Evolutionary conservation across 139 green algal species (phyloP).

Genomic region (Trebouxia sp.): DNA sequence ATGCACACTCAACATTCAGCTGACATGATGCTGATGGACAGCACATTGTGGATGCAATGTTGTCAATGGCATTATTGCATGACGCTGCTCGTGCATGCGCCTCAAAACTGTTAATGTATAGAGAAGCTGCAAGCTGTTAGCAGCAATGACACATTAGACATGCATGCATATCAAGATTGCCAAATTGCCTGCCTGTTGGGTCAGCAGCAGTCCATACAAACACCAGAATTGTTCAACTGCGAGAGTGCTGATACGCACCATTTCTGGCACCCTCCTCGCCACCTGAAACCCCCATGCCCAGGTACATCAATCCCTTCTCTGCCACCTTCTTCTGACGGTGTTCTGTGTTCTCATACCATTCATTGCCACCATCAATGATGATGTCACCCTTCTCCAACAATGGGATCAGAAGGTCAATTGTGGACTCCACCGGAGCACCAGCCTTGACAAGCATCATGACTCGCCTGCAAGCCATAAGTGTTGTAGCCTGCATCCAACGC

Average conservation of each 20-base stretch:
- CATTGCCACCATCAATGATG: conserved; percentile 98
- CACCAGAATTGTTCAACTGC: too few relatives aligned
- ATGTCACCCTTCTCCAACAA: conserved; percentile 94
- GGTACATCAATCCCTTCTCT: conserved; percentile 88
- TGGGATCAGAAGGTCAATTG: conserved; percentile 84
- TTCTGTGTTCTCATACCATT: conserved; percentile 99
- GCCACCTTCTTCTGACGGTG: conserved; percentile 70
- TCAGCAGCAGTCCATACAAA: too few relatives aligned
- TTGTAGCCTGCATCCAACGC: too few relatives aligned
- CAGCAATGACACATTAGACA: too few relatives aligned
- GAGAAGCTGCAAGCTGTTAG: too few relatives aligned
- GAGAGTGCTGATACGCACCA: conserved; percentile 65
- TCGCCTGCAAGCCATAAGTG: conserved; percentile 50
- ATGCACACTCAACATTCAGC: neutral
- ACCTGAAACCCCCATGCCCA: conserved; percentile 98
- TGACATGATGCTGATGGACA: neutral
- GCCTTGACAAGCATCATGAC: conserved; percentile 99
- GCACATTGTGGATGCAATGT: neutral
- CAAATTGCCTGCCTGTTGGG: too few relatives aligned
- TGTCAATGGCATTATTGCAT: neutral
- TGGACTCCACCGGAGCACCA: conserved; percentile 92
- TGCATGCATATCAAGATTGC: too few relatives aligned
- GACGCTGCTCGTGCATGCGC: neutral
- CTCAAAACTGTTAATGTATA: neutral
- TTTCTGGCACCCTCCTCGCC: conserved; percentile 96